A percentile compares a stretch with the other conserved stretches of the same genome.
Conservation (phyloP, 1,284 basidiomycete genomes). For the Cystobasidium sp. region DNA sequence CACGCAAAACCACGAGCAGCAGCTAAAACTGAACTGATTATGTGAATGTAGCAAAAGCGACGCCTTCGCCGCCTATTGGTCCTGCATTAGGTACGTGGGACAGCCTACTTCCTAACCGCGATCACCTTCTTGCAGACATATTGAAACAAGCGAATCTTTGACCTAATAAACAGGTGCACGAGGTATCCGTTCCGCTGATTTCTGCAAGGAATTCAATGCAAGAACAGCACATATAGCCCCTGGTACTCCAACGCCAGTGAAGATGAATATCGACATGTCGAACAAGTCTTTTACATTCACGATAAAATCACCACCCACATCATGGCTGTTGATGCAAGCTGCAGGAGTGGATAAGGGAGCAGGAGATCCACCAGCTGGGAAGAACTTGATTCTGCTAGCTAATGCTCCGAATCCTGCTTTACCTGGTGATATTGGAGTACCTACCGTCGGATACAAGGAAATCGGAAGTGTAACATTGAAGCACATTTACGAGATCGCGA, state of each 20-base stretch:
- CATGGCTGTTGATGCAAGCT: conserved; percentile 84
- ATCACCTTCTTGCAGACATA: neutral
- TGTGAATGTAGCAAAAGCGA: conserved; percentile 19
- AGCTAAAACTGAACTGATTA: neutral
- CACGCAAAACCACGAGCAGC: too few relatives aligned
- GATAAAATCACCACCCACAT: conserved; percentile 90
- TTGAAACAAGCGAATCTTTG: neutral
- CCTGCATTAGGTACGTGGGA: conserved; percentile 36
- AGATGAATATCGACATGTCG: conserved; percentile 82
- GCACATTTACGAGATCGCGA: conserved; percentile 98
- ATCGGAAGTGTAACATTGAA: conserved; percentile 87
- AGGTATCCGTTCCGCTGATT: conserved; percentile 99
- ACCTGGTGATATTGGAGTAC: conserved; percentile 19
- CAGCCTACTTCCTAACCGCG: neutral
- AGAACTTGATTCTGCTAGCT: conserved; percentile 16
- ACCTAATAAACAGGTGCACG: conserved; percentile 74
- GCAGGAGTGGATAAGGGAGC: conserved; percentile 85
- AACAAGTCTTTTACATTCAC: conserved; percentile 94
- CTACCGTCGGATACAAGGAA: conserved; percentile 59
- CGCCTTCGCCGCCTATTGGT: conserved; percentile 39
- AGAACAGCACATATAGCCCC: conserved; percentile 84
- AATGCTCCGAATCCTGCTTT: conserved; percentile 36
- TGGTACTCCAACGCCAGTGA: conserved; percentile 84
- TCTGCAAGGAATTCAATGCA: conserved; percentile 87
- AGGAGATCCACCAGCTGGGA: conserved; percentile 50